Base-by-base conservation (phyloP, 805 yeast species). In the Ogataea minuta region DNA sequence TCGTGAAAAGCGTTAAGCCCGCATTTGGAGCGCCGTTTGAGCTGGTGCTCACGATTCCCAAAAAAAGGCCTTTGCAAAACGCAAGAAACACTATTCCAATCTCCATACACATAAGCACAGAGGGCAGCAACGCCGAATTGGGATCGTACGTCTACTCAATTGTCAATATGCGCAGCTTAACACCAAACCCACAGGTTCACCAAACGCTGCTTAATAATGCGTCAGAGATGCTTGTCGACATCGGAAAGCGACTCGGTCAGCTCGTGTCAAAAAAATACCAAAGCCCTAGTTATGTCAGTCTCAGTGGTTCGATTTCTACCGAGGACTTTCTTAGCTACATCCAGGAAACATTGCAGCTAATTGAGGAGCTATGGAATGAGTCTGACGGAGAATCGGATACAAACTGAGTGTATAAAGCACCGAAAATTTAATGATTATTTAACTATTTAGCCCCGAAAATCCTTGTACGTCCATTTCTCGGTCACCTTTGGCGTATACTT, bases 381-480 rank as follows among this genome's bases (percentile, higher is more conserved):
- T 19, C 21, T 6, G 21, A 19, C 8, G 21, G 6, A 9, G 29
- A 24, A 25, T 23, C 23, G 23, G 23, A 24, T 15, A 19, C 12
- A 13, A 33, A 13, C 15, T 10, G 32, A 4, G 17, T 16, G 16
- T 16, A 30, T 23, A 13, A 28, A 19, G 1, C 3, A 30, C 23
- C 23, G 16, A 24, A n/a, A n/a, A n/a, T n/a, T 32, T 23, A 14
- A 34, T 21, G 20, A 23, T 21, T 38, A 27, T 23, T 19, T 13
- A 23, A 29, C 17, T 31, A 13, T 14, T 31, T 26, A 48, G 54
- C 69, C 82, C 65, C 82, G 81, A 57, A 85, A 86, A 65, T 91
- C 95, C 68, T 91, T 91, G 67, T 84, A 86, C 23, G 90, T 76
- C 95, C 95, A 88, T 66, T 90, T 91, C 63, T 91, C 96, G 21